Percentiles rank a stretch among this genome's conserved stretches.
Evolutionary conservation across 768 basidiomycete genomes (phyloP).

Genomic region (Steccherinum ochraceum): DNA sequence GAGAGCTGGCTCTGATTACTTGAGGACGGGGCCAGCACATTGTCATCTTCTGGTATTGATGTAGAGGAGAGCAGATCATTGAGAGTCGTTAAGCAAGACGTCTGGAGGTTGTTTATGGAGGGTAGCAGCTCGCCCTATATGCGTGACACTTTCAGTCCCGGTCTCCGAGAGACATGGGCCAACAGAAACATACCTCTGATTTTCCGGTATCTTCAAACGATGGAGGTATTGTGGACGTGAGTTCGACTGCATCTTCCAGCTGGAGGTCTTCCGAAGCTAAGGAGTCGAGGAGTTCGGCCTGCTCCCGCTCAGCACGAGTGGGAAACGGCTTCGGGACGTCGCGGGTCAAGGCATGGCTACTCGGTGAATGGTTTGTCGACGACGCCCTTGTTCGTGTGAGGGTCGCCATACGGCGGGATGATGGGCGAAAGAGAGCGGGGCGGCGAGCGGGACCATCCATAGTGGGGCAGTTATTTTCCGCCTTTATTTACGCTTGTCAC

Average conservation of each 20-base stretch:
- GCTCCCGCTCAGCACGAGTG: conserved; percentile 6
- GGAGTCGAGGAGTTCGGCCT: conserved; percentile 3
- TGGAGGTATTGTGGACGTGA: neutral
- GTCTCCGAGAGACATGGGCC: too few species aligned
- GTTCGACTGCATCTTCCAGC: conserved; percentile 1
- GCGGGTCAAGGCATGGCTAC: conserved; percentile 1
- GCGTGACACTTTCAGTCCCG: too few species aligned
- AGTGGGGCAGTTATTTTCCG: too few species aligned
- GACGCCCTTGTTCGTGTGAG: conserved; percentile 6
- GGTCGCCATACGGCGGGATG: conserved; percentile 14
- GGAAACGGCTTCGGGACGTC: conserved; percentile 15
- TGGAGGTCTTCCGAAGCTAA: conserved; percentile 4
- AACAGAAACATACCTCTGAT: neutral
- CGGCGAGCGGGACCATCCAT: too few species aligned
- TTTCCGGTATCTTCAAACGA: neutral
- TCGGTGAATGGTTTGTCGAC: neutral
- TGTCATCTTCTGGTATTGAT: conserved; percentile 53
- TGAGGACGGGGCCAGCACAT: conserved; percentile 54
- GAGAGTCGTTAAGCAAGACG: conserved; percentile 68
- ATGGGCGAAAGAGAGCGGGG: too few species aligned
- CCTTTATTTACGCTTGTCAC: too few species aligned
- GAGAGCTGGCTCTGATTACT: conserved; percentile 33
- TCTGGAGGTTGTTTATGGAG: conserved; percentile 69
- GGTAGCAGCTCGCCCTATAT: conserved; percentile 55
- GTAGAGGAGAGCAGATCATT: conserved; percentile 44